Percentiles rank a stretch among this genome's conserved stretches.
These are phyloP conservation scores for Mycena maculata DNA, from an alignment of 768 basidiomycete species.

Conservation along the genomic window DNA sequence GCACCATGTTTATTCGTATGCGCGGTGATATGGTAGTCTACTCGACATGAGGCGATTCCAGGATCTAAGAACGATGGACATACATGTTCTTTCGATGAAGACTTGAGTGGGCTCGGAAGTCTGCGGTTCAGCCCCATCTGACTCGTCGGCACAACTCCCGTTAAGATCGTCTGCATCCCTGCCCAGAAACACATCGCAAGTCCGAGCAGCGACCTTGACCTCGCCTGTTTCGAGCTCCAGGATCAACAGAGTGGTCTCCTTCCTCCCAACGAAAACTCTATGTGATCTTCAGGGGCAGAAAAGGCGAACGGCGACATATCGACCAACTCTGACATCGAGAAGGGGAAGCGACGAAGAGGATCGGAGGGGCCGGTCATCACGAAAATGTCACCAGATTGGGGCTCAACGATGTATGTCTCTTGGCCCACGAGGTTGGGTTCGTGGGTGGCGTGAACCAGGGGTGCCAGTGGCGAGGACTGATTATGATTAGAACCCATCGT, in stretches of 20 bases:
- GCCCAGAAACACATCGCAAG: conserved; percentile 81
- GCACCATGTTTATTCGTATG: conserved; percentile 43
- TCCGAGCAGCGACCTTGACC: conserved; percentile 80
- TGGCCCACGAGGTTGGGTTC: conserved; percentile 67
- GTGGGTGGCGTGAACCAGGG: conserved; percentile 81
- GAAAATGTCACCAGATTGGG: conserved; percentile 94
- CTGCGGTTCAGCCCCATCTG: conserved; percentile 61
- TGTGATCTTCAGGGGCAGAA: conserved; percentile 65
- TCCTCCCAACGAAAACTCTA: conserved; percentile 90
- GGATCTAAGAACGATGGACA: too few species aligned
- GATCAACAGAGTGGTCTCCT: conserved; percentile 85
- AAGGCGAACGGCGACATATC: conserved; percentile 90
- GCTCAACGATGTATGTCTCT: conserved; percentile 94
- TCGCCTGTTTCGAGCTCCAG: conserved; percentile 84
- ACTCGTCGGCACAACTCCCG: conserved; percentile 70
- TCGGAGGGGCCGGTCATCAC: conserved; percentile 77
- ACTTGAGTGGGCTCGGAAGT: conserved; percentile 56
- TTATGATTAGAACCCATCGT: conserved; percentile 48
- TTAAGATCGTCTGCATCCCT: conserved; percentile 76
- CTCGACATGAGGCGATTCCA: background rate
- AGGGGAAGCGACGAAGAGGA: conserved; percentile 87
- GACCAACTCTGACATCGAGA: conserved; percentile 93
- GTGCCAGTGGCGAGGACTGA: conserved; percentile 68
- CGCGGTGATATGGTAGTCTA: conserved; percentile 86
- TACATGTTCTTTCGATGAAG: conserved; percentile 64